Evolutionary conservation across 2,329 filamentous ascomycete species (phyloP), one percentile per base, ranked within the genome.

Genomic region (Paracorniculantispora psalliotae): DNA sequence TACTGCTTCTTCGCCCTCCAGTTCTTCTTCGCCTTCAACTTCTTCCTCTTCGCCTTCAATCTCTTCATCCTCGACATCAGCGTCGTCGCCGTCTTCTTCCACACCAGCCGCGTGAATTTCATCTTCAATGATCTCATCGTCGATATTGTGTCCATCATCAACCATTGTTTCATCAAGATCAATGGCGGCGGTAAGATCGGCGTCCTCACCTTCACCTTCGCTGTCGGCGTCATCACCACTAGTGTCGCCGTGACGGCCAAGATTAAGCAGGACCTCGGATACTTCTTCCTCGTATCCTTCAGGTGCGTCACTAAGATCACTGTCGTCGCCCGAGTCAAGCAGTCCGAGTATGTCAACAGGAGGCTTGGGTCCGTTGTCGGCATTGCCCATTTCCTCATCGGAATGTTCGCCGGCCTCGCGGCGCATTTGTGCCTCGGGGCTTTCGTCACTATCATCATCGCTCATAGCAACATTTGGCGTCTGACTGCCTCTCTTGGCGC

Each of bases 281-380:
- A 80, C 78, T 43, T 85, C 80, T 47, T 84, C 81, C 54, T 86
- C 81, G 59, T 83, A 83, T 43, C 80, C 81, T 4, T 80, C 73
- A 26, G 84, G 77, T 4, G 86, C 81, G 61, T 89, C 87, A 55
- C 85, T 89, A 0, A 89, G 75, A 62, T 89, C 86, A 66, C 85
- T 89, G 57, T 88, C 85, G 62, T 89, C 86, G 0, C 83, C 86
- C 43, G 81, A 86, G 61, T 88, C 54, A 9, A 54, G 35, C 13
- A 60, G 53, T 17, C 46, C 53, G 2, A 57, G 39, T 8, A 37
- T 37, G n/a, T 44, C 47, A 10, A 41, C 62, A 10, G 58, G 63
- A 7, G 49, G 61, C 17, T 67, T 39, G 7, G 30, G 9, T 26
- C n/a, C n/a, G n/a, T n/a, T 19, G 23, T 69, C 72, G 1, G 64